Percentiles rank a stretch among this genome's conserved stretches.
phyloP scores from a whole-genome alignment of 768 basidiomycete species.

The Amanita phalloides region DNA sequence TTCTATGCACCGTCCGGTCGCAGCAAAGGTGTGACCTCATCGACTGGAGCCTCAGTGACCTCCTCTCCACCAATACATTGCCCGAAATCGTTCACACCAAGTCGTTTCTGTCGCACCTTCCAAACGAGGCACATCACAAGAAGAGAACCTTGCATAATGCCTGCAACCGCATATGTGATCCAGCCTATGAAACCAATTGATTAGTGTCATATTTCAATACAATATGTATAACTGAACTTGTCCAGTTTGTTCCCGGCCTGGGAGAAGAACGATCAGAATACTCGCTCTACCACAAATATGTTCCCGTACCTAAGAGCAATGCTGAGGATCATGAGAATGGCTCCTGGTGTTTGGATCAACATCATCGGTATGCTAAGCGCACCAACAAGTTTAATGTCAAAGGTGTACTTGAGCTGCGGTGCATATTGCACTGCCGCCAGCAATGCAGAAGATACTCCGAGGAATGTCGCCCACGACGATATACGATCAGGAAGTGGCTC shows the following conservation, averaged over 20 bases:
- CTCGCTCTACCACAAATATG: background rate
- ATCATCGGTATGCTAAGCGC: constrained; percentile 94
- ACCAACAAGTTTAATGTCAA: constrained; percentile 70
- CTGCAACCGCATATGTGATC: constrained; percentile 74
- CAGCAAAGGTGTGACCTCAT: background rate
- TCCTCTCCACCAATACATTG: constrained; percentile 20
- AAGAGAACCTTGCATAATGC: constrained; percentile 73
- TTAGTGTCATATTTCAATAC: background rate
- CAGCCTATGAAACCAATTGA: constrained; percentile 37
- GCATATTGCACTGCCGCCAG: constrained; percentile 81
- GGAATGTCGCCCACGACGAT: constrained; percentile 68
- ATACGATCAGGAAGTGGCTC: constrained; percentile 22
- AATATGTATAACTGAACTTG: constrained; percentile 32
- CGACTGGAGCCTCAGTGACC: background rate
- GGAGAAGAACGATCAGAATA: constrained; percentile 1
- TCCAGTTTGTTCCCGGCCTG: constrained; percentile 79
- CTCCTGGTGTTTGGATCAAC: constrained; percentile 88
- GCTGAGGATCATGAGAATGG: constrained; percentile 75
- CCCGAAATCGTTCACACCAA: constrained; percentile 88
- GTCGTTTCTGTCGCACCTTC: constrained; percentile 65
- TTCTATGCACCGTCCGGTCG: background rate
- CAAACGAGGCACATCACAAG: constrained; percentile 80
- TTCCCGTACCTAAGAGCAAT: constrained; percentile 53
- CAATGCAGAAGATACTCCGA: constrained; percentile 72
- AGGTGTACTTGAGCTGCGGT: constrained; percentile 81